Conservation (phyloP, 495 filamentous ascomycete species). For the Penicillium verhagenii region DNA sequence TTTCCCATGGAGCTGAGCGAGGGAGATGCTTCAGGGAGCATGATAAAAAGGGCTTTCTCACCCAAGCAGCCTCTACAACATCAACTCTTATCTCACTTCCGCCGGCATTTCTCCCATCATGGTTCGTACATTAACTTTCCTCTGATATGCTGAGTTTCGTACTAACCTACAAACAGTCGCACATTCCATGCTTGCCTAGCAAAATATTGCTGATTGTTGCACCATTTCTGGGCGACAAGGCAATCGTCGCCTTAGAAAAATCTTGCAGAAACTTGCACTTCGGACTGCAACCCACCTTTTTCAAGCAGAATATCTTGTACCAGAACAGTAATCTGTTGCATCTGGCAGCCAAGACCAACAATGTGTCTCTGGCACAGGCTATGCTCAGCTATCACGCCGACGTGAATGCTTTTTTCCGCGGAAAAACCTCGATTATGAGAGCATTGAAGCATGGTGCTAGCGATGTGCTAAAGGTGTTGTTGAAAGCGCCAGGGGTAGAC, state of each 20-base stretch:
- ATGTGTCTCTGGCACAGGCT: constrained; percentile 1
- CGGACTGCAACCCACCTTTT: constrained; percentile 2
- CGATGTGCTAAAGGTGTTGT: not conserved
- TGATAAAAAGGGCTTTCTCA: not conserved
- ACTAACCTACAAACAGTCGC: not conserved
- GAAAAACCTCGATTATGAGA: constrained; percentile 8
- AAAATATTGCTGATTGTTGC: not conserved
- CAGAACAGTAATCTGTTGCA: constrained; percentile 15
- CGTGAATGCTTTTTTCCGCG: constrained; percentile 14
- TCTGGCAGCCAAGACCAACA: constrained; percentile 10
- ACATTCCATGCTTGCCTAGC: not conserved
- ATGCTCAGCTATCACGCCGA: constrained; percentile 6
- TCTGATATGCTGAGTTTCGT: not conserved
- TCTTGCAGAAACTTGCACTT: not conserved
- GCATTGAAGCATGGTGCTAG: constrained; percentile 6
- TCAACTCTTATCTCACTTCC: not conserved
- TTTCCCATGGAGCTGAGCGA: not conserved
- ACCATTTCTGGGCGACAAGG: not conserved
- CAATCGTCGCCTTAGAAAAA: not conserved
- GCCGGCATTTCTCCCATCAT: not conserved
- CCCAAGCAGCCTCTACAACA: not conserved
- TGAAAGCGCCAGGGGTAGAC: constrained; percentile 2
- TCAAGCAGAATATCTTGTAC: constrained; percentile 7
- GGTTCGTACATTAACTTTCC: constrained; percentile 1
- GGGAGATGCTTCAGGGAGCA: not conserved